phyloP scores from a whole-genome alignment of 2,329 filamentous ascomycete species.

The Trichophyton simii region DNA sequence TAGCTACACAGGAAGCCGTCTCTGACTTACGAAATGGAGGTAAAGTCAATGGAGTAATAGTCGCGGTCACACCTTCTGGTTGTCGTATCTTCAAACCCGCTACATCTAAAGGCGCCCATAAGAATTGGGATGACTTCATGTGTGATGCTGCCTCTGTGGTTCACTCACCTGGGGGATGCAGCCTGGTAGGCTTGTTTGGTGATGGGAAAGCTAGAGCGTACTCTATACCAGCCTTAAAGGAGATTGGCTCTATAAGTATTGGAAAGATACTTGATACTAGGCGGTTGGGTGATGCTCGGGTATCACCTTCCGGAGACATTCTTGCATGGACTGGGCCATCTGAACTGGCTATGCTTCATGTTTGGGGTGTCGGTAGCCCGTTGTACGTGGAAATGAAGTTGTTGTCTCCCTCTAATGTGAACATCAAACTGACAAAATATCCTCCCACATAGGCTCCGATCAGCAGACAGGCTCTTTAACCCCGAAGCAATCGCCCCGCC shows the following conservation, averaged over 20 bases:
- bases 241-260: slow-evolving; percentile 58
- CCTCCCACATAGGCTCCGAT: slow-evolving; percentile 27
- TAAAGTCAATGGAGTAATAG: slow-evolving; percentile 65
- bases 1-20: slow-evolving; percentile 62
- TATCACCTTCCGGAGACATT: slow-evolving; percentile 68
- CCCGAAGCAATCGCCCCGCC: slow-evolving; percentile 59
- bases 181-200: slow-evolving; percentile 71
- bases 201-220: slow-evolving; percentile 70
- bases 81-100: slow-evolving; percentile 82
- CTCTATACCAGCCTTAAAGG: slow-evolving; percentile 76
- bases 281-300: slow-evolving; percentile 55
- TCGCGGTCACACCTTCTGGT: slow-evolving; percentile 62
- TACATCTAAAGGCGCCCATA: slow-evolving; percentile 77
- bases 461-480: slow-evolving; percentile 67
- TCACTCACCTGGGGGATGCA: slow-evolving; percentile 62
- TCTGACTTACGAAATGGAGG: slow-evolving; percentile 61
- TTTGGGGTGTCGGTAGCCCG: slow-evolving; percentile 63
- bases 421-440: background rate
- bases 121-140: slow-evolving; percentile 69
- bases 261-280: slow-evolving; percentile 57
- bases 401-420: background rate
- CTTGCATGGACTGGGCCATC: slow-evolving; percentile 82
- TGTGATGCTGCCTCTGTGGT: slow-evolving; percentile 72
- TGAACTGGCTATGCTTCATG: slow-evolving; percentile 68
- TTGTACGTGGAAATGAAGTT: slow-evolving; percentile 37